phyloP scores from a whole-genome alignment of 805 yeast genomes.

The Wickerhamomyces hampshirensis region DNA sequence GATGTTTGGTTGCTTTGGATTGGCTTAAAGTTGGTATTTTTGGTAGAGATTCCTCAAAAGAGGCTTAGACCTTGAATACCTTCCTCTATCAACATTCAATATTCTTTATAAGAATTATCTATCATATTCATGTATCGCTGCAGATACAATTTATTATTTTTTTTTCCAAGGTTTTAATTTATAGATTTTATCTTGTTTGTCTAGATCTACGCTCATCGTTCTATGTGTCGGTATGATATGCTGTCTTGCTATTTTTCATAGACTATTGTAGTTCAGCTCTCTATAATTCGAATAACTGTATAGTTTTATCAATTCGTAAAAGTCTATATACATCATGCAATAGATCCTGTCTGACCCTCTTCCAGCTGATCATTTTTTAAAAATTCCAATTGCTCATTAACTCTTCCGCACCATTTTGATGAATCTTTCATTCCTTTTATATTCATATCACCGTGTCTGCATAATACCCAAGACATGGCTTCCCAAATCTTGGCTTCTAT shows the following conservation, averaged over 20 bases:
- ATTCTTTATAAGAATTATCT: background rate
- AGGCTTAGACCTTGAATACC: constrained; percentile 13
- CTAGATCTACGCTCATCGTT: no score
- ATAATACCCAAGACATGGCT: constrained; percentile 24
- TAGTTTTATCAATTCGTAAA: background rate
- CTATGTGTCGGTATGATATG: no score
- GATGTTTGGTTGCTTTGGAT: constrained; percentile 78
- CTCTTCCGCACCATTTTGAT: constrained; percentile 33
- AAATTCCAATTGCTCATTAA: constrained; percentile 32
- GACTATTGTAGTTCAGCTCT: no score
- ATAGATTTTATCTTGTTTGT: no score
- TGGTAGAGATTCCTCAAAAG: constrained; percentile 72
- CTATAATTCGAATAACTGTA: background rate
- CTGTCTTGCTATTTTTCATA: no score
- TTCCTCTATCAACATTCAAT: no score
- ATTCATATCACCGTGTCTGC: constrained; percentile 30
- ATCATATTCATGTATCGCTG: background rate
- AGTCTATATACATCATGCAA: background rate
- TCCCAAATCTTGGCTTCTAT: constrained; percentile 26
- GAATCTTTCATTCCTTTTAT: constrained; percentile 35
- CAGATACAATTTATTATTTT: no score
- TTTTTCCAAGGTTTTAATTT: no score
- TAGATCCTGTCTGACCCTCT: constrained; percentile 1
- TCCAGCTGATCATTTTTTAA: constrained; percentile 20
- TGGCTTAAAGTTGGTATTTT: constrained; percentile 85